Conservation (phyloP, 176 grass and related monocot genomes). For the Raddia distichophylla region DNA sequence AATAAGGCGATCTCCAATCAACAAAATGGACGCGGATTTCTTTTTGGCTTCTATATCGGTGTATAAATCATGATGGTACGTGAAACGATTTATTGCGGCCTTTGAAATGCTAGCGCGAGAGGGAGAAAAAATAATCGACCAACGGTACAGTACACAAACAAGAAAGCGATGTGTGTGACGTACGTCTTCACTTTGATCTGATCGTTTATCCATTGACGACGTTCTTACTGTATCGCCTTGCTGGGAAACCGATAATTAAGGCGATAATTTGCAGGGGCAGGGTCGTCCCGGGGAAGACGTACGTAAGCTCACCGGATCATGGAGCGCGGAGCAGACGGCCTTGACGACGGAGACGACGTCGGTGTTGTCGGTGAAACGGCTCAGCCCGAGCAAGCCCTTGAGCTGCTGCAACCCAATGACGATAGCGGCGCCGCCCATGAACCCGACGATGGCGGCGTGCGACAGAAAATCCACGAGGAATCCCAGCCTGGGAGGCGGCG, state of each 20-base stretch:
- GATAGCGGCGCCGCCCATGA: slow-evolving; percentile 92
- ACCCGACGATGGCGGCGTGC: slow-evolving; percentile 89
- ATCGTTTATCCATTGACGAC: neutral
- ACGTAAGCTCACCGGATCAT: slow-evolving; percentile 57
- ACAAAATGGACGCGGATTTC: neutral
- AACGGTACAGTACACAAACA: neutral
- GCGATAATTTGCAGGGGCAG: neutral
- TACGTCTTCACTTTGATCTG: no score
- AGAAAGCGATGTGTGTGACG: neutral
- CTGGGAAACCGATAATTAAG: neutral
- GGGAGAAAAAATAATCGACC: neutral
- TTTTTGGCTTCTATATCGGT: neutral
- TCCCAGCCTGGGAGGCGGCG: slow-evolving; percentile 55
- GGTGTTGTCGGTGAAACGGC: slow-evolving; percentile 83
- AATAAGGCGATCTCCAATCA: neutral
- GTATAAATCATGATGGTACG: neutral
- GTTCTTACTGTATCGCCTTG: neutral
- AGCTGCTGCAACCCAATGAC: slow-evolving; percentile 94
- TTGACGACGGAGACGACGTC: slow-evolving; percentile 77
- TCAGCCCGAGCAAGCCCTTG: slow-evolving; percentile 80
- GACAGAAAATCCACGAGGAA: slow-evolving; percentile 93
- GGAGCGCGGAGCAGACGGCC: slow-evolving; percentile 58
- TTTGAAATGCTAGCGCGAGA: neutral
- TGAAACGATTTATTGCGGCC: neutral
- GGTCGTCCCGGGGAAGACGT: neutral